Evolutionary conservation across 768 basidiomycete genomes (phyloP), one percentile per base, ranked within the genome.

Genomic region (Crepidotus variabilis): DNA sequence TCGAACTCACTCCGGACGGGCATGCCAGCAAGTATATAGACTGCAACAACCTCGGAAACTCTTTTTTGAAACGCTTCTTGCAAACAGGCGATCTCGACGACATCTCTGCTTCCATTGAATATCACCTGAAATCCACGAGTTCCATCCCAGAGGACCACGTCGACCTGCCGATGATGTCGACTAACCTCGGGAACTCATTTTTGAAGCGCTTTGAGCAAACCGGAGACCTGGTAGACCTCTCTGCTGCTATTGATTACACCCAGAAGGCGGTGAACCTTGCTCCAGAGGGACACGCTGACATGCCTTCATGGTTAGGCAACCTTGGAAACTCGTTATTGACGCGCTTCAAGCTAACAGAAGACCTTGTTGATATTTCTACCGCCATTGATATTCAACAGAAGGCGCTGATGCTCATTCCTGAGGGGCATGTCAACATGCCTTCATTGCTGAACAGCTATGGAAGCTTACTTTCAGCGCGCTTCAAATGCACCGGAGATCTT

Each of bases 191-290:
- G n/a, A n/a, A n/a, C n/a, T n/a, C n/a, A n/a, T n/a, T n/a, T n/a
- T n/a, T n/a, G n/a, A n/a, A n/a, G n/a, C 57, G 48, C 8, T 58
- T 58, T 34, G 6, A 39, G 6, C 35, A 35, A 14, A 55, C 47
- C 18, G 35, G 39, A 24, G 35, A 54, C 20, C 20, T 54, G 16
- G 45, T n/a, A 18, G 57, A 58, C 47, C 34, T 58, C 23, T 2
- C 51, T n/a, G 45, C 24, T 21, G 45, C 52, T 6, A 53, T 58
- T 24, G 46, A 13, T 14, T 14, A 21, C 28, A 20, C 13, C 2
- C 23, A 54, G 39, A 54, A 49, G 9, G 23, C 57, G 18, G 22
- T 58, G n/a, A 11, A 22, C 33, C 47, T 50, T 7, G 36, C 23
- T 33, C 52, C 52, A 9, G 24, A 11, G 11, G 46, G 23, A 28